Evolutionary conservation across 768 basidiomycete species (phyloP).

Genomic region (Crepidotus variabilis): DNA sequence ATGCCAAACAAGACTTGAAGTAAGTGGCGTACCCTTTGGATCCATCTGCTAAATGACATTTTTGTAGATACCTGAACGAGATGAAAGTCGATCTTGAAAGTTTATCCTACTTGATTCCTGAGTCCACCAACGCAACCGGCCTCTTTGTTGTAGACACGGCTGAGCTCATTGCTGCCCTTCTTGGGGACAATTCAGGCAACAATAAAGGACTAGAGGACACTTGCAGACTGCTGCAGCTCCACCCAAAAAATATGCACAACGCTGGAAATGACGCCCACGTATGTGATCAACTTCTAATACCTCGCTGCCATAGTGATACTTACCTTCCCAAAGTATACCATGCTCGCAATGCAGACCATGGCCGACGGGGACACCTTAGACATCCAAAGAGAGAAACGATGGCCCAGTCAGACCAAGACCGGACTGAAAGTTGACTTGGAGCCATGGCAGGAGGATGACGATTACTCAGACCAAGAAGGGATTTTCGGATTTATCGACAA

Average conservation of each 20-base stretch:
- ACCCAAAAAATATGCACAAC: slow-evolving; percentile 63
- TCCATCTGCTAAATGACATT: background rate
- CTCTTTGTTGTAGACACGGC: slow-evolving; percentile 71
- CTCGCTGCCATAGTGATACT: background rate
- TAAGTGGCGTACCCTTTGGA: slow-evolving; percentile 21
- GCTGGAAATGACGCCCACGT: slow-evolving; percentile 87
- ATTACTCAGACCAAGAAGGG: slow-evolving; percentile 43
- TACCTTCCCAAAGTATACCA: slow-evolving; percentile 54
- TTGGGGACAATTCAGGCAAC: slow-evolving; percentile 48
- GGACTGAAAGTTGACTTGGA: slow-evolving; percentile 55
- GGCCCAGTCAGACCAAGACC: slow-evolving; percentile 58
- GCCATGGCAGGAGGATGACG: slow-evolving; percentile 55
- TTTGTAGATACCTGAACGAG: slow-evolving; percentile 49
- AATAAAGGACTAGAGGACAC: slow-evolving; percentile 55
- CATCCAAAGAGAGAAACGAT: slow-evolving; percentile 71
- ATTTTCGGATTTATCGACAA: slow-evolving; percentile 15
- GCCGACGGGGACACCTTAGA: slow-evolving; percentile 71
- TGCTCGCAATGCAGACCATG: slow-evolving; percentile 66
- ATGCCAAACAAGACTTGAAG: slow-evolving; percentile 75
- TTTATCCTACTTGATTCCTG: slow-evolving; percentile 55
- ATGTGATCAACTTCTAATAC: slow-evolving; percentile 17
- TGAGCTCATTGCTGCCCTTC: slow-evolving; percentile 70
- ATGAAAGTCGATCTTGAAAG: slow-evolving; percentile 52
- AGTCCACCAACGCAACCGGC: slow-evolving; percentile 44
- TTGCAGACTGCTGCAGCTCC: slow-evolving; percentile 60